These are phyloP conservation scores for Tetradesmus lagerheimii DNA, from an alignment of 139 green algal genomes.

Conservation along the genomic window DNA sequence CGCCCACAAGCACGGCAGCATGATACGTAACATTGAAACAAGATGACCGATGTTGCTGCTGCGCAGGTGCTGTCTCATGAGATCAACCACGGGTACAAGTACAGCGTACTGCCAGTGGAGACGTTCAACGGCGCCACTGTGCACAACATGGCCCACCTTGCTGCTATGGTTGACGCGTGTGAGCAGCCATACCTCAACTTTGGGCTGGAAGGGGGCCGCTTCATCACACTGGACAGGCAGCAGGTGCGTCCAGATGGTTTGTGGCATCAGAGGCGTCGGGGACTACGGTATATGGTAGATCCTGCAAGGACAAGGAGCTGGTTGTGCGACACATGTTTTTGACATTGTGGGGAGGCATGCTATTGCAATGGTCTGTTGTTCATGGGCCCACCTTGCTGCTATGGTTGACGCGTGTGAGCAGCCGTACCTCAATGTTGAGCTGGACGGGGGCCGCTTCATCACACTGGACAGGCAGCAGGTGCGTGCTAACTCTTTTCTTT, in stretches of 20 bases:
- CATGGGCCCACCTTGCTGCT: constrained; percentile 59
- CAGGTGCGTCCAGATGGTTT: background rate
- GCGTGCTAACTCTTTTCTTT: no score
- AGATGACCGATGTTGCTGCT: background rate
- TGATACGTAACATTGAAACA: no score
- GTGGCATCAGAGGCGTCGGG: no score
- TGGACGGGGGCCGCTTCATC: no score
- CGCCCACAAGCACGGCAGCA: no score
- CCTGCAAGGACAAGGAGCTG: no score
- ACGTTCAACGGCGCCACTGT: constrained; percentile 58
- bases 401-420: constrained; percentile 63
- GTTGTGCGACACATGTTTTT: no score
- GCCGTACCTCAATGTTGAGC: no score
- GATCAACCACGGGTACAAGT: constrained; percentile 82
- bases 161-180: constrained; percentile 59
- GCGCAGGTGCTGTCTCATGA: constrained; percentile 77
- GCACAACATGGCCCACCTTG: constrained; percentile 63
- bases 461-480: constrained; percentile 61
- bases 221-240: constrained; percentile 66
- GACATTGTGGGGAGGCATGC: no score
- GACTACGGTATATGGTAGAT: no score
- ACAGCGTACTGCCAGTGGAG: constrained; percentile 63
- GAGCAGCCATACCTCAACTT: constrained; percentile 72
- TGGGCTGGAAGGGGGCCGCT: constrained; percentile 71
- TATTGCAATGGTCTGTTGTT: constrained; percentile 53